Conservation (phyloP, 1,284 basidiomycete species). For the Coniophora puteana region DNA sequence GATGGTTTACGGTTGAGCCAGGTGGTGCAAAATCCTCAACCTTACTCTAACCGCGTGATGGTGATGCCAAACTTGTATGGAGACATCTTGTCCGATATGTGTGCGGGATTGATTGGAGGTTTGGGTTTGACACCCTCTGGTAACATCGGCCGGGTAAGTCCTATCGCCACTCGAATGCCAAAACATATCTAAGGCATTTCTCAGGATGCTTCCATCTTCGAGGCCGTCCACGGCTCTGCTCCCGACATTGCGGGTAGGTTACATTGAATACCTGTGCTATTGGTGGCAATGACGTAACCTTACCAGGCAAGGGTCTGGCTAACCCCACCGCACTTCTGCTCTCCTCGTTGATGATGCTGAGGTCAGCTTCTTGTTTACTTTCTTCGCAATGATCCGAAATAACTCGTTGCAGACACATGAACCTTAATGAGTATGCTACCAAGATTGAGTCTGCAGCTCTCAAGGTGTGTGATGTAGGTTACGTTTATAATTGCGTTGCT, state of each 20-base stretch:
- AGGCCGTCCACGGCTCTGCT: conserved; percentile 98
- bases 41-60: conserved; percentile 97
- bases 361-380: conserved; percentile 43
- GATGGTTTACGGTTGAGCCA: conserved; percentile 24
- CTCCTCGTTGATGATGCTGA: conserved; percentile 96
- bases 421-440: conserved; percentile 79
- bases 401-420: conserved; percentile 79
- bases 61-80: conserved; percentile 99
- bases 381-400: conserved; percentile 26
- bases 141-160: conserved; percentile 88
- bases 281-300: too few relatives aligned
- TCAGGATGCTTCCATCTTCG: conserved; percentile 98
- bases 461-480: conserved; percentile 52
- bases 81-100: conserved; percentile 99
- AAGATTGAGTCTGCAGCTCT: conserved; percentile 93
- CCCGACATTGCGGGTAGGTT: conserved; percentile 77
- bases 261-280: conserved; percentile 16
- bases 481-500: conserved; percentile 12
- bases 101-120: conserved; percentile 97
- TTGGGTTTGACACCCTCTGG: conserved; percentile 97
- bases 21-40: conserved; percentile 91
- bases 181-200: conserved; percentile 14
- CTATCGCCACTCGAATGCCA: conserved; percentile 1
- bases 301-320: conserved; percentile 87
- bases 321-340: conserved; percentile 97